phyloP scores from a whole-genome alignment of 208 protist species.

The Trypanosoma platydactyli region DNA sequence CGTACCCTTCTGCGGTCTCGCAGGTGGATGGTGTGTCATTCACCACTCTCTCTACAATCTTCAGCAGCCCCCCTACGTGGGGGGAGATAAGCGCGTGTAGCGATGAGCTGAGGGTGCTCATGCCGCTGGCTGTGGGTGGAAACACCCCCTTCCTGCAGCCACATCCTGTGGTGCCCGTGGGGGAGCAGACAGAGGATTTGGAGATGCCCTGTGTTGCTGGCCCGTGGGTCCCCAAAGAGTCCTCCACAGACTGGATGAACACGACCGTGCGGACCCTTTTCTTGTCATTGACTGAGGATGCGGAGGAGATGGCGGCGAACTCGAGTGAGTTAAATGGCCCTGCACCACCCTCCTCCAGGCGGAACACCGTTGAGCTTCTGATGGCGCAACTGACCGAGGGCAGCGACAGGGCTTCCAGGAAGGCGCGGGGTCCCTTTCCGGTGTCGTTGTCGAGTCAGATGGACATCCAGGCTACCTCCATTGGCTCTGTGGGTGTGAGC shows the following conservation, averaged over 20 bases:
- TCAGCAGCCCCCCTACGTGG: conserved; percentile 10
- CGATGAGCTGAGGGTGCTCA: background rate
- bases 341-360: background rate
- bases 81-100: background rate
- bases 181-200: background rate
- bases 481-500: too few relatives aligned
- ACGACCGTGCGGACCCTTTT: background rate
- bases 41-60: conserved; percentile 11
- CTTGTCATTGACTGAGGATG: background rate
- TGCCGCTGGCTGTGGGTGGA: background rate
- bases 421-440: too few relatives aligned
- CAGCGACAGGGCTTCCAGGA: background rate
- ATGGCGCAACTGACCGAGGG: conserved; percentile 2
- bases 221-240: background rate
- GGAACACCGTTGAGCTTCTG: background rate
- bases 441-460: too few relatives aligned
- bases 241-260: background rate
- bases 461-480: too few relatives aligned
- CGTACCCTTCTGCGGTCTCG: background rate
- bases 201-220: background rate
- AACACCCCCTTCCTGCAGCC: background rate
- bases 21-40: background rate
- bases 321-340: background rate
- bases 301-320: background rate
- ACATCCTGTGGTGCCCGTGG: background rate